Evolutionary conservation across 345 rosid species (phyloP).

Genomic region (Psidium friedrichsthalianum): DNA sequence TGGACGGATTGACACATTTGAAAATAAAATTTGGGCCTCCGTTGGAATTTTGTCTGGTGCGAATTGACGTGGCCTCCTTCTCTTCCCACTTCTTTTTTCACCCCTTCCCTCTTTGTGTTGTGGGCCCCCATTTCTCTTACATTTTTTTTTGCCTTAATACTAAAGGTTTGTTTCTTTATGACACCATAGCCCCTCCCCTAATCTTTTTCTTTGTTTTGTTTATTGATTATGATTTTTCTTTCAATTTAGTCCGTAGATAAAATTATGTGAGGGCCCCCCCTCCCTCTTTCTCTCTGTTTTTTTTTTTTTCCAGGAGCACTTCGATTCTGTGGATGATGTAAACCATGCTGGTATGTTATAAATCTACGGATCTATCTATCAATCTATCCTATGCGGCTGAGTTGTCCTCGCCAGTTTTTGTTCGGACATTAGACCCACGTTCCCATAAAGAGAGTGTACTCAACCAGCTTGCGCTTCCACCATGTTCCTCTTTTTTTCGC

Average conservation of each 20-base stretch:
- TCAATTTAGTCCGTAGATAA: neutral
- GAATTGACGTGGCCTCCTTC: slow-evolving; percentile 18
- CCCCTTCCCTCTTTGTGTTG: neutral
- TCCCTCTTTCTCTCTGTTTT: neutral
- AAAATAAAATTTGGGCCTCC: neutral
- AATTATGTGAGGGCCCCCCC: neutral
- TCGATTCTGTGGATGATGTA: neutral
- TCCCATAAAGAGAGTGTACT: neutral
- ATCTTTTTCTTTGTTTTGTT: neutral
- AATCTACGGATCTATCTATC: neutral
- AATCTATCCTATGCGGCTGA: neutral
- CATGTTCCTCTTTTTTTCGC: neutral
- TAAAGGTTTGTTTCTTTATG: neutral
- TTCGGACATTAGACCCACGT: neutral
- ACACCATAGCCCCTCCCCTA: neutral
- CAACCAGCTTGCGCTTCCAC: neutral
- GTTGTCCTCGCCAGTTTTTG: neutral
- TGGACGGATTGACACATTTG: neutral
- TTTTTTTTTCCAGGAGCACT: neutral
- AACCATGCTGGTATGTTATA: neutral
- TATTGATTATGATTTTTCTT: neutral
- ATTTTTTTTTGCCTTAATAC: neutral
- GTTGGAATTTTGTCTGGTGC: slow-evolving; percentile 3
- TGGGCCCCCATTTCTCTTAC: neutral
- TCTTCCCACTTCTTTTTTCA: neutral